Conservation (phyloP, 2,329 filamentous ascomycete species). For the Penicillium sp. region DNA sequence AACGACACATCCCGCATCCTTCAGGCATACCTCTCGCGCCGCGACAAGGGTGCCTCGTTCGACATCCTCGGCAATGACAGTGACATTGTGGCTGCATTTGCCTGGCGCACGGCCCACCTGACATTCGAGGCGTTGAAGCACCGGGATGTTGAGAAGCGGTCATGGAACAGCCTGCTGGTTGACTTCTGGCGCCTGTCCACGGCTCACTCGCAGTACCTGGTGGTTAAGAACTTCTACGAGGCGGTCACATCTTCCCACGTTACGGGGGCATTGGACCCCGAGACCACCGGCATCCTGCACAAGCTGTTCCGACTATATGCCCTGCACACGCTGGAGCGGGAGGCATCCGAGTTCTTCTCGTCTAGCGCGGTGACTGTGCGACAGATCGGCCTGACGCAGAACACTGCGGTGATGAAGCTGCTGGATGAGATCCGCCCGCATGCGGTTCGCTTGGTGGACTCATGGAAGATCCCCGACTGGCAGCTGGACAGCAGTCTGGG, state of each 20-base stretch:
- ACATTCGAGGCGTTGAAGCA: conserved; percentile 68
- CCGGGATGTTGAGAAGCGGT: conserved; percentile 63
- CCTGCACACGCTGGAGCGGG: conserved; percentile 58
- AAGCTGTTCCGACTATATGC: conserved; percentile 60
- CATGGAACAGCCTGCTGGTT: conserved; percentile 68
- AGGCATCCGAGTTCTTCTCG: conserved; percentile 64
- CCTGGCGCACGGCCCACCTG: conserved; percentile 64
- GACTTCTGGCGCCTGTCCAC: conserved; percentile 70
- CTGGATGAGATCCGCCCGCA: conserved; percentile 65
- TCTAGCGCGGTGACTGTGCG: conserved; percentile 60
- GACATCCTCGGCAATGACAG: conserved; percentile 62
- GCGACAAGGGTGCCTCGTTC: conserved; percentile 63
- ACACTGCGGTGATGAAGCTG: conserved; percentile 60
- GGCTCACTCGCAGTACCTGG: conserved; percentile 66
- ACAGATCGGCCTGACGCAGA: conserved; percentile 62
- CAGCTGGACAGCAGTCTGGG: conserved; percentile 64
- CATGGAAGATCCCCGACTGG: conserved; percentile 71
- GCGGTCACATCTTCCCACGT: conserved; percentile 51
- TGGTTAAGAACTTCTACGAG: conserved; percentile 72
- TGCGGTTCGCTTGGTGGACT: conserved; percentile 61
- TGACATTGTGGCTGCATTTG: conserved; percentile 65
- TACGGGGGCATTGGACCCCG: conserved; percentile 47
- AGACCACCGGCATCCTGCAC: conserved; percentile 53
- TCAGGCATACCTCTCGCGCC: conserved; percentile 53
- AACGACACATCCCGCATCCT: conserved; percentile 64